Base-by-base conservation (phyloP, 345 rosid species). In the Carallia brachiata region DNA sequence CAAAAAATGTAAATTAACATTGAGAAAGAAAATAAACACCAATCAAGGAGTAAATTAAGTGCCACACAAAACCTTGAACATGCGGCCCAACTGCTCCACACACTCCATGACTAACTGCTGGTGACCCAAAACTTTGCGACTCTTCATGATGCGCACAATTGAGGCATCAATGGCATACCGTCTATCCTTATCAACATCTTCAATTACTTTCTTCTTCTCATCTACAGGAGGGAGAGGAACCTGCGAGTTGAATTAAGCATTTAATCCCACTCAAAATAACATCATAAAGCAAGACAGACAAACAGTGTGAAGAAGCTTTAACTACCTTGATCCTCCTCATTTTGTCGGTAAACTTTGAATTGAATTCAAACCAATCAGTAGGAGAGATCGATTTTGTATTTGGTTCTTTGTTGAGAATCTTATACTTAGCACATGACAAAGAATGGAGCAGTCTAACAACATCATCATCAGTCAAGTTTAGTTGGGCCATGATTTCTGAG, bases 81-180 rank as follows among this genome's bases (percentile, higher is more conserved):
- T 68, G 68, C 59, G 76, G 27, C 77, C 71, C 78, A 81, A 65
- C 79, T 75, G 76, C 75, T 75, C 82, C 28, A 74, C 74, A 36
- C 87, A 81, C 66, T 81, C 83, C 60, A 71, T 36, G 17, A 82
- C 67, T 55, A 84, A 62, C 61, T 80, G 81, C 16, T 84, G 88
- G 59, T 80, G 62, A 30, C 79, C 78, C 63, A 84, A 72, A 17
- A 76, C 76, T 70, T 84, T 82, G 53, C 82, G 72, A 55, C 83
- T 78, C 79, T 84, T 82, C 88, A 84, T 82, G 47, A 84, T 84
- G 10, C 84, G 81, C 69, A 82, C 81, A 55, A 82, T 63, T 12
- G 88, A 79, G 16, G 88, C 79, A 23, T 80, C 86, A 36, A 82
- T 80, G 6, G 80, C 76, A 67, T 71, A 74, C 15, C 77, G 71